A percentile compares a stretch with the other conserved stretches of the same genome.
Evolutionary conservation across 495 filamentous ascomycete genomes (phyloP).

Genomic region (Penicillium steckii): DNA sequence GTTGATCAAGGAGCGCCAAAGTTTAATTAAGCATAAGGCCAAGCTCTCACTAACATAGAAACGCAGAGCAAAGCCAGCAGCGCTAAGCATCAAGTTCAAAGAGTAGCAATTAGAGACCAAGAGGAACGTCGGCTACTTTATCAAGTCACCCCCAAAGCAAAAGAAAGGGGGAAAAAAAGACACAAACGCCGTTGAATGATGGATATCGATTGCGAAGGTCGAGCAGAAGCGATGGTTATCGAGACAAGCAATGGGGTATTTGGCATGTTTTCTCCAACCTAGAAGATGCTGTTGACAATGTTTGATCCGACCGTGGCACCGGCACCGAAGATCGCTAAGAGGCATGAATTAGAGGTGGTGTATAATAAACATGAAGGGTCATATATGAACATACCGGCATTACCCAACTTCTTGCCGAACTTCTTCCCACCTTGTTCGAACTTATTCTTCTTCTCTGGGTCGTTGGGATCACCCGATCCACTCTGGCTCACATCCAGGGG

Average conservation of each 20-base stretch:
- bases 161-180: not conserved
- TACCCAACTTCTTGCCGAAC: conserved; percentile 56
- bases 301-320: conserved; percentile 90
- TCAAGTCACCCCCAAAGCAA: not conserved
- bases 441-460: conserved; percentile 42
- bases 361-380: not conserved
- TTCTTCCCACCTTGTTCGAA: conserved; percentile 56
- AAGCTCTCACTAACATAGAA: not conserved
- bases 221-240: not conserved
- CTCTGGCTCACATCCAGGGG: conserved; percentile 51
- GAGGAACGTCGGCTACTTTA: not conserved
- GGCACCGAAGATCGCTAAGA: conserved; percentile 67
- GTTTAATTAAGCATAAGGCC: not conserved
- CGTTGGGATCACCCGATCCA: conserved; percentile 27
- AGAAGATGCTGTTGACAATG: conserved; percentile 92
- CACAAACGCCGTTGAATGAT: conserved; percentile 15
- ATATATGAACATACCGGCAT: conserved; percentile 45
- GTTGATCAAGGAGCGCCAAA: not conserved
- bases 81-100: not conserved
- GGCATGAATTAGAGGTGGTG: conserved; percentile 7
- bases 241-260: not conserved
- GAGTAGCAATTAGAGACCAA: conserved; percentile 1
- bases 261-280: conserved; percentile 21
- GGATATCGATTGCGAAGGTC: not conserved
- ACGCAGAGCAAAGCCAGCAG: not conserved